Evolutionary conservation across 78 protist genomes (phyloP).

Genomic region (Dictyostelium firmibasis): DNA sequence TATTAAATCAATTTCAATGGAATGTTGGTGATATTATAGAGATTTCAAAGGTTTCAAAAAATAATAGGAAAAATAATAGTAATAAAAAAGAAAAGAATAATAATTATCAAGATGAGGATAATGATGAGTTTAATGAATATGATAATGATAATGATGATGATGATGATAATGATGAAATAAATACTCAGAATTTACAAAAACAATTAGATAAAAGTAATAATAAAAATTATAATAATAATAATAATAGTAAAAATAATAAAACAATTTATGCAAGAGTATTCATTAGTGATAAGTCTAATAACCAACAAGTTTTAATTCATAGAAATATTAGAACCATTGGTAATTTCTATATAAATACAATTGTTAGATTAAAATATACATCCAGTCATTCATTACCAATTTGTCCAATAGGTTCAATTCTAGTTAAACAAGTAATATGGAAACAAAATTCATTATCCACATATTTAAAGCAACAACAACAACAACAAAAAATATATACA

Average conservation of each 20-base stretch:
- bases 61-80: not conserved
- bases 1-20: constrained; percentile 35
- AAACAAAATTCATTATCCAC: not conserved
- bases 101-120: not conserved
- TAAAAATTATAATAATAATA: not conserved
- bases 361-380: not conserved
- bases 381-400: constrained; percentile 39
- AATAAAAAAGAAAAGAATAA: not conserved
- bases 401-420: constrained; percentile 7
- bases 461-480: not conserved
- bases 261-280: constrained; percentile 16
- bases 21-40: constrained; percentile 44
- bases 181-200: not conserved
- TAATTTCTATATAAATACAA: constrained; percentile 13
- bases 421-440: constrained; percentile 1
- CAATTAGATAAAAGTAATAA: not conserved
- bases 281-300: not conserved
- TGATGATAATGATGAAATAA: not conserved
- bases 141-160: not conserved
- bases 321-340: constrained; percentile 18
- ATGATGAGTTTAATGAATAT: not conserved
- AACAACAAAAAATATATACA: not conserved
- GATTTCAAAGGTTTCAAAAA: not conserved
- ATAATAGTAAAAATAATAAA: not conserved
- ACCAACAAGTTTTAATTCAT: not conserved